These are phyloP conservation scores for Xylaria sp. DNA, from an alignment of 2,329 filamentous ascomycete species.

Conservation along the genomic window DNA sequence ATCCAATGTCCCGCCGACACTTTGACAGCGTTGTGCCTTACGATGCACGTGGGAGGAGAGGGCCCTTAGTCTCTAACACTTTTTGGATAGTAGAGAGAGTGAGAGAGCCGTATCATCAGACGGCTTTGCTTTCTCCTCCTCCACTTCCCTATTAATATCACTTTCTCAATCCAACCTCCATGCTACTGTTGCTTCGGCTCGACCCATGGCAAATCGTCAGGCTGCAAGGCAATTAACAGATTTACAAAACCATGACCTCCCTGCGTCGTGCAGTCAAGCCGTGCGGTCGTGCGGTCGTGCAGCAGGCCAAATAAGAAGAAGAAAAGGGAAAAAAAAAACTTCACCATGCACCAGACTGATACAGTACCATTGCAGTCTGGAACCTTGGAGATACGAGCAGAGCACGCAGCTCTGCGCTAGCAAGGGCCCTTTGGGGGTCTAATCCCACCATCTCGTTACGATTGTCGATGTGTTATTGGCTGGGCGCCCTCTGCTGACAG, in stretches of 20 bases:
- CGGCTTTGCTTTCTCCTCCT: neutral
- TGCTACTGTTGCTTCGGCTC: neutral
- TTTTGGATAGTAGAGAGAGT: neutral
- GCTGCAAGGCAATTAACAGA: conserved; percentile 2
- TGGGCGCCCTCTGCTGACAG: conserved; percentile 10
- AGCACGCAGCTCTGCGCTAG: neutral
- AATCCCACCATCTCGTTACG: conserved; percentile 10
- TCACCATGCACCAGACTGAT: neutral
- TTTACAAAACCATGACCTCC: conserved; percentile 6
- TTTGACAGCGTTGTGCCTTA: neutral
- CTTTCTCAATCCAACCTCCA: neutral
- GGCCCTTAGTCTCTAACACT: neutral
- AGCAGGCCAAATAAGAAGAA: neutral
- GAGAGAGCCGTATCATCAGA: neutral
- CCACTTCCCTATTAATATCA: conserved; percentile 10
- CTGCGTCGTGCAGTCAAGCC: conserved; percentile 23
- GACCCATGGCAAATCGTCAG: conserved; percentile 2
- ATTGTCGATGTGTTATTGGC: conserved; percentile 17
- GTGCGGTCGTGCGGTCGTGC: neutral
- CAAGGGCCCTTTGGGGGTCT: neutral
- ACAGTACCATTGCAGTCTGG: conserved; percentile 5
- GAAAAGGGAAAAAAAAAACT: conserved; percentile 13
- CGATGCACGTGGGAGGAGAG: neutral
- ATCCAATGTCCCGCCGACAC: neutral
- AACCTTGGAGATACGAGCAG: conserved; percentile 8